A percentile compares a stretch with the other conserved stretches of the same genome.
Conservation (phyloP, 1,139 yeast species). For the Cylindricascospora bacillispora region DNA sequence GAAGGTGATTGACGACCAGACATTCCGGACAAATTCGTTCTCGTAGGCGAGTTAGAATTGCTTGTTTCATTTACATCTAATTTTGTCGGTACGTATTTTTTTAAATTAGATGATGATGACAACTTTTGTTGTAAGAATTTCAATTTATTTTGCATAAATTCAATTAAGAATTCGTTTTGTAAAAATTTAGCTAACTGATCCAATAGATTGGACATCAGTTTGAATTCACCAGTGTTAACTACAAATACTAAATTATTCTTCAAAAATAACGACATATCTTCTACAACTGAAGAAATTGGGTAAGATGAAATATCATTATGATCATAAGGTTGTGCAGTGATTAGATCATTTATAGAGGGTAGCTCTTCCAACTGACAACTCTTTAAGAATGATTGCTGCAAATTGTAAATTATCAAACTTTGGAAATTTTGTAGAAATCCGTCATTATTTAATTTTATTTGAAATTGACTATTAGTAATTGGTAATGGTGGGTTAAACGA, state of each 20-base stretch:
- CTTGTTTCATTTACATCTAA: slow-evolving; percentile 2
- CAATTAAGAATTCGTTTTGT: slow-evolving; percentile 23
- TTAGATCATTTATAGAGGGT: slow-evolving; percentile 33
- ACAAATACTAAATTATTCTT: slow-evolving; percentile 29
- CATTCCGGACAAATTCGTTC: slow-evolving; percentile 2
- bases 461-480: slow-evolving; percentile 47
- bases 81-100: slow-evolving; percentile 11
- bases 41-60: slow-evolving; percentile 3
- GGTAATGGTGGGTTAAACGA: slow-evolving; percentile 33
- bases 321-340: slow-evolving; percentile 27
- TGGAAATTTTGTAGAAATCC: slow-evolving; percentile 52
- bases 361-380: slow-evolving; percentile 70
- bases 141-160: slow-evolving; percentile 19
- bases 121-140: slow-evolving; percentile 18
- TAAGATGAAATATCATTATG: slow-evolving; percentile 30
- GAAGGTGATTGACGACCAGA: background rate
- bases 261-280: slow-evolving; percentile 66
- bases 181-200: slow-evolving; percentile 18
- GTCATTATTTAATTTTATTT: slow-evolving; percentile 40
- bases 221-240: slow-evolving; percentile 23
- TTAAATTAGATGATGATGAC: slow-evolving; percentile 10
- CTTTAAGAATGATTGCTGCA: slow-evolving; percentile 69
- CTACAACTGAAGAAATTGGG: slow-evolving; percentile 74
- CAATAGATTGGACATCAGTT: slow-evolving; percentile 16
- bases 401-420: slow-evolving; percentile 47